These are phyloP conservation scores for Salvia miltiorrhiza DNA, from an alignment of 257 asterid species.

Conservation along the genomic window DNA sequence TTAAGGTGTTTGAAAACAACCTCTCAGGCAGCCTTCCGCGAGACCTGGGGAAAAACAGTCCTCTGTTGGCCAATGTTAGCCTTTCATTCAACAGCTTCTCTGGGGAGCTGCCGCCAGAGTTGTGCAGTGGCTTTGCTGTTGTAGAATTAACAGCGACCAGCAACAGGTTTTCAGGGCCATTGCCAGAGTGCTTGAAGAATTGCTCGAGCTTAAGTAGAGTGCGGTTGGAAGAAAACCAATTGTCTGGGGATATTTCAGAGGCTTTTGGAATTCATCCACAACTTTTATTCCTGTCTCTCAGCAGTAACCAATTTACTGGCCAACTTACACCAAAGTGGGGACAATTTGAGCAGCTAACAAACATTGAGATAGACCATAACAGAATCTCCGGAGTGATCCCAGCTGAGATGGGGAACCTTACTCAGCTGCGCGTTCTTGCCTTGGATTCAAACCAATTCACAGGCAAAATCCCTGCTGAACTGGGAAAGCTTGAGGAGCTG, in stretches of 20 bases:
- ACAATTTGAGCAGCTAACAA: constrained; percentile 41
- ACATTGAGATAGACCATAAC: constrained; percentile 44
- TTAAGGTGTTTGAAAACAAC: constrained; percentile 43
- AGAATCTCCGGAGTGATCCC: constrained; percentile 67
- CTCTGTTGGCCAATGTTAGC: constrained; percentile 37
- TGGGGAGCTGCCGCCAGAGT: constrained; percentile 57
- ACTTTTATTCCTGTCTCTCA: constrained; percentile 46
- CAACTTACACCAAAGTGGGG: constrained; percentile 62
- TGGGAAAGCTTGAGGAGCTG: constrained; percentile 42
- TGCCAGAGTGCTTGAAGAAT: constrained; percentile 67
- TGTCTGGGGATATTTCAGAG: constrained; percentile 58
- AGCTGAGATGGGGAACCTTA: constrained; percentile 57
- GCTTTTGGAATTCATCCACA: constrained; percentile 58
- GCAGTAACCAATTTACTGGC: constrained; percentile 57
- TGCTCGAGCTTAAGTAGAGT: constrained; percentile 48
- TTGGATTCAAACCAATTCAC: constrained; percentile 57
- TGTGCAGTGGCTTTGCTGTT: constrained; percentile 57
- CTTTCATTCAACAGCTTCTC: constrained; percentile 60
- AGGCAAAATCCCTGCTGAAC: constrained; percentile 55
- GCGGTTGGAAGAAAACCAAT: constrained; percentile 56
- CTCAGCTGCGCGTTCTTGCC: constrained; percentile 39
- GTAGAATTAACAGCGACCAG: constrained; percentile 43
- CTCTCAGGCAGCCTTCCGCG: constrained; percentile 57
- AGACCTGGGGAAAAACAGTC: constrained; percentile 55
- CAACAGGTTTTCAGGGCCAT: constrained; percentile 58